Evolutionary conservation across 495 filamentous ascomycete species (phyloP).

Genomic region (Penicillium salamii): DNA sequence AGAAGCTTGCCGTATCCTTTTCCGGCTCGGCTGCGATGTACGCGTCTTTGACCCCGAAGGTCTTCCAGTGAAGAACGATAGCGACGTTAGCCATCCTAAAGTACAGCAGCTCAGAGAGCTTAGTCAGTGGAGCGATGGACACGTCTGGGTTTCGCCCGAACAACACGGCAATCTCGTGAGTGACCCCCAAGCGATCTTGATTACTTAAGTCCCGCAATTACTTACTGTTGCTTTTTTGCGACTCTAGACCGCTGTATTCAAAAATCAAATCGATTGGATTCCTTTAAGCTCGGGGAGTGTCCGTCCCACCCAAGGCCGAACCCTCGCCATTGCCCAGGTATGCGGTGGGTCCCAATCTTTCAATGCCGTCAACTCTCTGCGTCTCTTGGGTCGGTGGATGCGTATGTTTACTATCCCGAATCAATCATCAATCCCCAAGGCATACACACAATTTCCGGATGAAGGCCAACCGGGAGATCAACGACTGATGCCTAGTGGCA

Average conservation of each 20-base stretch:
- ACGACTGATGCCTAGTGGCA: conserved; percentile 57
- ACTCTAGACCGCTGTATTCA: conserved; percentile 72
- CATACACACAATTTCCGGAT: conserved; percentile 63
- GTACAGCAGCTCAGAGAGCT: conserved; percentile 65
- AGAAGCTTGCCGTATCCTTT: conserved; percentile 61
- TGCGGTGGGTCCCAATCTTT: conserved; percentile 69
- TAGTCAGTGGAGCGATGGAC: conserved; percentile 66
- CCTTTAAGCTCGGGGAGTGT: conserved; percentile 61
- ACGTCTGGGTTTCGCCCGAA: conserved; percentile 67
- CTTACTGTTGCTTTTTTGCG: too few species aligned
- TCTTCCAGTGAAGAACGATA: conserved; percentile 63
- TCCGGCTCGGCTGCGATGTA: conserved; percentile 66
- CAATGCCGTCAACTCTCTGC: conserved; percentile 70
- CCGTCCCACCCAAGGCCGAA: conserved; percentile 67
- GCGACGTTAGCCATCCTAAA: conserved; percentile 54
- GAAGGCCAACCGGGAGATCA: conserved; percentile 50
- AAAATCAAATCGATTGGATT: conserved; percentile 77
- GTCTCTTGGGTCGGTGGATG: conserved; percentile 74
- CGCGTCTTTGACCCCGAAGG: conserved; percentile 60
- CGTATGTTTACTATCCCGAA: conserved; percentile 74
- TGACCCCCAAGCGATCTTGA: too few species aligned
- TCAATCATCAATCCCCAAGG: conserved; percentile 62
- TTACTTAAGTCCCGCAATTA: too few species aligned
- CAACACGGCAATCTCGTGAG: conserved; percentile 67
- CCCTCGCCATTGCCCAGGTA: conserved; percentile 63